Conservation (phyloP, 192 early-diverging fungal genomes). For the Coemansia sp. region DNA sequence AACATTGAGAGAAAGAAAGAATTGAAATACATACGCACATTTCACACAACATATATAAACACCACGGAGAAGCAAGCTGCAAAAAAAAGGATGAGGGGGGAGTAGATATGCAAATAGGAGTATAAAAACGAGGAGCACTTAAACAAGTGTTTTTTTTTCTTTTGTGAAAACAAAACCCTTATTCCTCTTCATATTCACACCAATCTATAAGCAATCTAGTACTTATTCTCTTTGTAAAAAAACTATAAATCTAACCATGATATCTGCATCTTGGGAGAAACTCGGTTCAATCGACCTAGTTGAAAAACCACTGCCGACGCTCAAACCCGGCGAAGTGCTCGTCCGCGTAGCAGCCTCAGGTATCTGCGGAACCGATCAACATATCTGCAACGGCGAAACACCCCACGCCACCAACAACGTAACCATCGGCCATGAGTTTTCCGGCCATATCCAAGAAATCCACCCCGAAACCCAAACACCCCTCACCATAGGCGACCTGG, state of each 20-base stretch:
- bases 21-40: no score
- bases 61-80: no score
- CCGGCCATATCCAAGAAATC: conserved; percentile 53
- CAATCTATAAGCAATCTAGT: no score
- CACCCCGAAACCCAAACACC: conserved; percentile 29
- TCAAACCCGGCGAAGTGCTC: conserved; percentile 46
- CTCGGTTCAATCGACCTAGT: conserved; percentile 44
- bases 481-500: conserved; percentile 42
- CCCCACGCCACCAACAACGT: conserved; percentile 50
- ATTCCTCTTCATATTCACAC: no score
- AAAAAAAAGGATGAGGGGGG: no score
- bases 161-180: no score
- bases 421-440: conserved; percentile 59
- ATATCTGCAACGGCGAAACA: conserved; percentile 61
- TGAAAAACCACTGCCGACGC: conserved; percentile 31
- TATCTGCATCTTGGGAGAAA: conserved; percentile 53
- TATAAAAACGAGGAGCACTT: no score
- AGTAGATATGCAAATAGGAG: no score
- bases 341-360: conserved; percentile 59
- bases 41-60: no score
- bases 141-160: no score
- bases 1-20: no score
- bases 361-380: conserved; percentile 59
- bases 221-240: neutral
- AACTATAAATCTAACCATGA: conserved; percentile 13